Evolutionary conservation across 1,139 yeast genomes (phyloP).

Genomic region (Pichia sp.): DNA sequence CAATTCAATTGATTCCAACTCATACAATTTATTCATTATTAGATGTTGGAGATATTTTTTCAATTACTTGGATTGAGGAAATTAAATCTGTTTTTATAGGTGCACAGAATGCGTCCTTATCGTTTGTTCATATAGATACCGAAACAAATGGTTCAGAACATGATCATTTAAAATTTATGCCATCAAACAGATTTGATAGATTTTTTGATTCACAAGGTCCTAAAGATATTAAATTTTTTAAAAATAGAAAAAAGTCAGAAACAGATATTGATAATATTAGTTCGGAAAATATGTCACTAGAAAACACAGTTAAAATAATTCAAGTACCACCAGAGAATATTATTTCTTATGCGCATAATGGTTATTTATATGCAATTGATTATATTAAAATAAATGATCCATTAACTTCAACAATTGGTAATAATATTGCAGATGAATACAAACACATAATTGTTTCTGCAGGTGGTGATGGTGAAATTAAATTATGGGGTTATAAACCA

Average conservation of each 20-base stretch:
- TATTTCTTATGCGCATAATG: constrained; percentile 81
- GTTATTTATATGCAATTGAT: constrained; percentile 74
- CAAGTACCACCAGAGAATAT: constrained; percentile 66
- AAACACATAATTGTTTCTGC: constrained; percentile 51
- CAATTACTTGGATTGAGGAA: constrained; percentile 62
- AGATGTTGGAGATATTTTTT: constrained; percentile 91
- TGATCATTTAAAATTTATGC: constrained; percentile 43
- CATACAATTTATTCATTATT: constrained; percentile 74
- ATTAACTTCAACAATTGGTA: constrained; percentile 18
- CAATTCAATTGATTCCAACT: constrained; percentile 13
- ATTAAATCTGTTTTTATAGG: constrained; percentile 71
- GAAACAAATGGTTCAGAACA: constrained; percentile 26
- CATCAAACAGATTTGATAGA: constrained; percentile 74
- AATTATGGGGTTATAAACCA: constrained; percentile 54
- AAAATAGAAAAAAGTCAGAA: background rate
- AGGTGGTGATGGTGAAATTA: constrained; percentile 86
- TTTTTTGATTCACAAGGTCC: constrained; percentile 87
- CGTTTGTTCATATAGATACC: constrained; percentile 53
- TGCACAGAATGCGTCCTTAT: constrained; percentile 83
- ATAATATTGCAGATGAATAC: constrained; percentile 27
- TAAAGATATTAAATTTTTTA: background rate
- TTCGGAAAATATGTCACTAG: background rate
- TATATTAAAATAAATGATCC: constrained; percentile 19
- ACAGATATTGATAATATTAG: background rate
- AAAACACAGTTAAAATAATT: constrained; percentile 32